Conservation (phyloP, 2,329 filamentous ascomycete genomes). For the Colletotrichum eleusines region DNA sequence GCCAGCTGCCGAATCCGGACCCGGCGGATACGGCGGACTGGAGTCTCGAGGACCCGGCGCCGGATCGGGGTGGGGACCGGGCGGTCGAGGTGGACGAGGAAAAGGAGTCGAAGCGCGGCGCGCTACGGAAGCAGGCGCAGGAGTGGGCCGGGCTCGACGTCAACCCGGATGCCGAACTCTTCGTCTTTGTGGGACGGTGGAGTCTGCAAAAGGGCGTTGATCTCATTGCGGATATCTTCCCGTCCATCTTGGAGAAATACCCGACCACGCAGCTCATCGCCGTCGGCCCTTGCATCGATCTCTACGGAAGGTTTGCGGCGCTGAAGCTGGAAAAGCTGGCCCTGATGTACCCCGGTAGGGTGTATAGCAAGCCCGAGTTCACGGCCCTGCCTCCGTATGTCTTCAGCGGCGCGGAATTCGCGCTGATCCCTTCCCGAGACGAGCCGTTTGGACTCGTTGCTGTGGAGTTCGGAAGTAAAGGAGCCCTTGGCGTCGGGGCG, state of each 20-base stretch:
- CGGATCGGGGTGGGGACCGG: too few species aligned
- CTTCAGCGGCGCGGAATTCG: slow-evolving; percentile 77
- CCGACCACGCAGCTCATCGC: slow-evolving; percentile 71
- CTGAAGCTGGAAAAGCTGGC: slow-evolving; percentile 66
- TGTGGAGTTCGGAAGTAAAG: slow-evolving; percentile 76
- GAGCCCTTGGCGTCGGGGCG: slow-evolving; percentile 74
- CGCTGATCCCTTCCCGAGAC: slow-evolving; percentile 75
- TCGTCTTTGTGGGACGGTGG: slow-evolving; percentile 78
- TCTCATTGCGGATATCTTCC: slow-evolving; percentile 76
- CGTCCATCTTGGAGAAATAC: slow-evolving; percentile 69
- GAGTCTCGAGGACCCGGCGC: slow-evolving; percentile 62
- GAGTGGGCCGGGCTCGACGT: slow-evolving; percentile 75
- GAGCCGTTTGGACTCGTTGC: slow-evolving; percentile 77
- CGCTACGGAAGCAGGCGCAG: slow-evolving; percentile 71
- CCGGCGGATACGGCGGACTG: slow-evolving; percentile 73
- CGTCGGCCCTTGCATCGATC: slow-evolving; percentile 74
- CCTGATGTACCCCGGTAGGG: slow-evolving; percentile 75
- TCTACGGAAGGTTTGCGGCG: slow-evolving; percentile 76
- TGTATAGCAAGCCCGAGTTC: slow-evolving; percentile 76
- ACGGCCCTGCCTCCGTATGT: slow-evolving; percentile 74
- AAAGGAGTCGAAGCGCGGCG: slow-evolving; percentile 65
- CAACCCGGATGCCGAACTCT: slow-evolving; percentile 71
- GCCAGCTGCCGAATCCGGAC: slow-evolving; percentile 74
- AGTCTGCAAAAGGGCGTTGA: slow-evolving; percentile 77
- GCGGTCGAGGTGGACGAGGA: slow-evolving; percentile 65